These are phyloP conservation scores for Suillus variegatus DNA, from an alignment of 768 basidiomycete species.

Conservation along the genomic window DNA sequence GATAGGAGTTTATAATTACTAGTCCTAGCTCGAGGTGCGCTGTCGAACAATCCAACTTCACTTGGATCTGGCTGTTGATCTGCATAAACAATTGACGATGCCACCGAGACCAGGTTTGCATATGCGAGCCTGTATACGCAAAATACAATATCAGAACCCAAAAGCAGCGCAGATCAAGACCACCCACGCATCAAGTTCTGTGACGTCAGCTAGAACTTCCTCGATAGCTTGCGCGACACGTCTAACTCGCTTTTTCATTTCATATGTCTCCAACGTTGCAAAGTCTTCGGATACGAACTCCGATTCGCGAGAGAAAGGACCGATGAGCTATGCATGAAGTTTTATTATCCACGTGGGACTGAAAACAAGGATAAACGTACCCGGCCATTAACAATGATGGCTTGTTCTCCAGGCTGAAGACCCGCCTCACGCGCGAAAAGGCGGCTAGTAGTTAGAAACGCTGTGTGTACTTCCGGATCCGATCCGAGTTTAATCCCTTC, in stretches of 20 bases:
- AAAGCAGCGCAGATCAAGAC: constrained; percentile 1
- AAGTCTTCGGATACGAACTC: constrained; percentile 77
- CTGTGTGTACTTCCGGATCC: constrained; percentile 34
- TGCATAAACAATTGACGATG: constrained; percentile 71
- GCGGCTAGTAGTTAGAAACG: constrained; percentile 47
- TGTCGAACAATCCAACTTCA: constrained; percentile 71
- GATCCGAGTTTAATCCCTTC: not conserved
- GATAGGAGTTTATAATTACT: constrained; percentile 61
- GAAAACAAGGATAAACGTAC: constrained; percentile 44
- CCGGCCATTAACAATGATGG: constrained; percentile 79
- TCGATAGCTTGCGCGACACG: constrained; percentile 70
- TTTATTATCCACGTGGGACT: constrained; percentile 8
- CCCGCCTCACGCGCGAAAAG: constrained; percentile 56
- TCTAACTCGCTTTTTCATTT: constrained; percentile 67
- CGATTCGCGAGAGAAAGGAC: constrained; percentile 55
- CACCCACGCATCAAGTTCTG: constrained; percentile 45
- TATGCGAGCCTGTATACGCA: constrained; percentile 46
- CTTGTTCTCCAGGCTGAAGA: constrained; percentile 61
- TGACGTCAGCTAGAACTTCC: constrained; percentile 44
- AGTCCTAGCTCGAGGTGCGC: constrained; percentile 58
- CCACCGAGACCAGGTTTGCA: constrained; percentile 61
- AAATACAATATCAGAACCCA: constrained; percentile 6
- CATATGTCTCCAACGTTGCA: constrained; percentile 67
- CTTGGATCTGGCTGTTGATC: constrained; percentile 74
- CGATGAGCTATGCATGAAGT: constrained; percentile 59